Evolutionary conservation across 2,329 filamentous ascomycete genomes (phyloP).

Genomic region (Myriosclerotinia scirpicola): DNA sequence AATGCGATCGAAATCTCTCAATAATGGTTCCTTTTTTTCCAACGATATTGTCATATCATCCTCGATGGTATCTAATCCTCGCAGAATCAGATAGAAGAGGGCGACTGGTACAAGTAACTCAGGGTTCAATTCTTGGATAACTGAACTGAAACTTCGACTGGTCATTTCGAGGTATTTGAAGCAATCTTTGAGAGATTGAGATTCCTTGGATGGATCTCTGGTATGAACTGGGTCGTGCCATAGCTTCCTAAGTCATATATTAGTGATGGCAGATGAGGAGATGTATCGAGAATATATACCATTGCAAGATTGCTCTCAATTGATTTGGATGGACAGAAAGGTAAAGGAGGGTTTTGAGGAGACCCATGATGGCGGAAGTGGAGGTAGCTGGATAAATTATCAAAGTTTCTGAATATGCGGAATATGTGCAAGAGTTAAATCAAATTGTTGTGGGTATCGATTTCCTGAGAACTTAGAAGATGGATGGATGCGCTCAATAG

Average conservation of each 20-base stretch:
- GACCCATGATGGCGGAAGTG: conserved; percentile 51
- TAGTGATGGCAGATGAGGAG: conserved; percentile 21
- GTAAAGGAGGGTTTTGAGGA: conserved; percentile 59
- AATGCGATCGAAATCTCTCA: conserved; percentile 77
- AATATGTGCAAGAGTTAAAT: neutral
- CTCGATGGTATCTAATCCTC: conserved; percentile 95
- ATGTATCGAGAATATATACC: conserved; percentile 51
- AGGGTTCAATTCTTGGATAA: conserved; percentile 94
- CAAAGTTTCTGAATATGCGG: neutral
- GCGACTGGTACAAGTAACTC: conserved; percentile 87
- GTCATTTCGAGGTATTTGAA: conserved; percentile 85
- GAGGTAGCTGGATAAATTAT: neutral
- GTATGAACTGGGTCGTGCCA: conserved; percentile 94
- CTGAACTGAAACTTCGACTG: conserved; percentile 87
- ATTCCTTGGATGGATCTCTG: conserved; percentile 75
- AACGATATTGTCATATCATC: conserved; percentile 94
- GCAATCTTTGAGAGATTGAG: conserved; percentile 72
- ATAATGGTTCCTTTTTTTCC: conserved; percentile 77
- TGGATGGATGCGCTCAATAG: neutral
- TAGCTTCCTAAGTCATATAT: conserved; percentile 66
- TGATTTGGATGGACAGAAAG: conserved; percentile 73
- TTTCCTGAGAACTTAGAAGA: neutral
- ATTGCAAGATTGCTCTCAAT: conserved; percentile 83
- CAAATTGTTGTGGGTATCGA: conserved; percentile 7
- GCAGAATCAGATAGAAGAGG: conserved; percentile 89